Evolutionary conservation across 129 eudicot genomes (phyloP).

Genomic region (Pittosporum tobira): DNA sequence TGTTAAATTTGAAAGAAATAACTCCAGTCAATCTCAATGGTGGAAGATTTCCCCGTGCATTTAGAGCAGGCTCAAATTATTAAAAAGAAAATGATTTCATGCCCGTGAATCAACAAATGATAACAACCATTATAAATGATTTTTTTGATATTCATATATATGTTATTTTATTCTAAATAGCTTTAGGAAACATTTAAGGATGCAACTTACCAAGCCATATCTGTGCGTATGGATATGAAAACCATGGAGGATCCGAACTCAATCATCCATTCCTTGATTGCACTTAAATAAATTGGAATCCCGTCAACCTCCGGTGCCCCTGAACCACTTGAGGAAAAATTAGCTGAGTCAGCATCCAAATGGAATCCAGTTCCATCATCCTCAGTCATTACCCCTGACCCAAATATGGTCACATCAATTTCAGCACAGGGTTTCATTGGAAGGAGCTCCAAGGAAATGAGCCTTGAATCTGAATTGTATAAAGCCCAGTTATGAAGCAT

Average conservation of each 20-base stretch:
- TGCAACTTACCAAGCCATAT: slow-evolving; percentile 78
- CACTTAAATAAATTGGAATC: slow-evolving; percentile 78
- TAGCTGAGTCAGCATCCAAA: slow-evolving; percentile 51
- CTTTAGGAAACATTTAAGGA: too few relatives aligned
- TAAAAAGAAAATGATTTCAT: neutral
- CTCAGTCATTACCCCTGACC: slow-evolving; percentile 75
- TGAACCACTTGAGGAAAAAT: slow-evolving; percentile 39
- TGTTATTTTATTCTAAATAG: too few relatives aligned
- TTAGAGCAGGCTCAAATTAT: neutral
- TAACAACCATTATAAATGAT: too few relatives aligned
- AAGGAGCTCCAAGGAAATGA: slow-evolving; percentile 86
- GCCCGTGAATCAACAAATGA: neutral
- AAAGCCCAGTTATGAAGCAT: slow-evolving; percentile 98
- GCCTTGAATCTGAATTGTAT: slow-evolving; percentile 81
- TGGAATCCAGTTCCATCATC: slow-evolving; percentile 94
- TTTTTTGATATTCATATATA: too few relatives aligned
- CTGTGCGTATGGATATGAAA: slow-evolving; percentile 83
- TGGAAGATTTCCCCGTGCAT: neutral
- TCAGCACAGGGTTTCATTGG: slow-evolving; percentile 99
- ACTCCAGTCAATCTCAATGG: neutral
- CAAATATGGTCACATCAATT: slow-evolving; percentile 85
- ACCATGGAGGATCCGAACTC: slow-evolving; percentile 92
- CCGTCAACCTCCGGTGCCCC: slow-evolving; percentile 53
- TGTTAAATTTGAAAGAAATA: slow-evolving; percentile 22
- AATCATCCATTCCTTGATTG: slow-evolving; percentile 95